Evolutionary conservation across 345 rosid species (phyloP).

Genomic region (Eucalyptus curtisii): DNA sequence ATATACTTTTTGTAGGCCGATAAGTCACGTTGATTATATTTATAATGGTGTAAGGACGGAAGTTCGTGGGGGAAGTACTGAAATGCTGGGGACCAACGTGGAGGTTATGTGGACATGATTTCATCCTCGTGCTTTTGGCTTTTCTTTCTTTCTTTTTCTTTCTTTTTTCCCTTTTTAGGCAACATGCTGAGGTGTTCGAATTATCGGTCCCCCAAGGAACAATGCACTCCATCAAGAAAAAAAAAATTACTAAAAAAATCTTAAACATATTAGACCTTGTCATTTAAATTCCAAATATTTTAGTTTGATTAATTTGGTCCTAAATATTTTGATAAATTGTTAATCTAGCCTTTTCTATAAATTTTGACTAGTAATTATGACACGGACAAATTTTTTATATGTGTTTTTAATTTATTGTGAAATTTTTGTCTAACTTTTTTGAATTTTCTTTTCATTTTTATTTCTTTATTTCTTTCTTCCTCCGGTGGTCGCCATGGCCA

Average conservation of each 20-base stretch:
- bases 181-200: neutral
- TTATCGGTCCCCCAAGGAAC: neutral
- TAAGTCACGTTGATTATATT: neutral
- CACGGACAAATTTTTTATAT: accelerated
- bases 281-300: neutral
- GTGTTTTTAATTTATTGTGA: neutral
- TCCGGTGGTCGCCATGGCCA: accelerated
- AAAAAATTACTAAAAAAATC: neutral
- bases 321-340: neutral
- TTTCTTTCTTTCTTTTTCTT: neutral
- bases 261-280: accelerated
- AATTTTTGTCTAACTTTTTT: accelerated
- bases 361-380: neutral
- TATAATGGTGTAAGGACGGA: neutral
- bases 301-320: accelerated
- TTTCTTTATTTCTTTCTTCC: neutral
- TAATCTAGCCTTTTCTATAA: accelerated
- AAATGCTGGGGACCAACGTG: neutral
- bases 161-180: neutral
- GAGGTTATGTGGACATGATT: neutral
- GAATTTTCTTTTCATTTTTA: accelerated
- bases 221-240: neutral
- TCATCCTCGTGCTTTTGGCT: neutral
- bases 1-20: neutral
- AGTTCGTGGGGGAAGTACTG: neutral